phyloP scores from a whole-genome alignment of 345 rosid species.

The Heritiera fomes region DNA sequence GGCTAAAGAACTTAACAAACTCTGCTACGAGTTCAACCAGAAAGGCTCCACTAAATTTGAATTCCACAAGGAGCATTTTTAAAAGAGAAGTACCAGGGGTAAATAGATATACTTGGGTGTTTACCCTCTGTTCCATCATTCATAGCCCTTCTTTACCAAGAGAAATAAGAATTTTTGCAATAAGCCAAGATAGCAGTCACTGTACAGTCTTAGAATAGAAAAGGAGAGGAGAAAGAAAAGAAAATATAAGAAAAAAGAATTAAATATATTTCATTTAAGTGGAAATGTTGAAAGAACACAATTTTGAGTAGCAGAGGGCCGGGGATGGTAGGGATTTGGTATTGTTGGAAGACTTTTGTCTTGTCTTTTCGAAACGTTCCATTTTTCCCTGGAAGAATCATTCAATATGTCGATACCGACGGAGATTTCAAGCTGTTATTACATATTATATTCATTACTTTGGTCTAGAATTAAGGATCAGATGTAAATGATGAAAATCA shows the following conservation, averaged over 20 bases:
- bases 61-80: slow-evolving; percentile 98
- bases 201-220: slow-evolving; percentile 32
- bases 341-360: too few relatives aligned
- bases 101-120: not conserved
- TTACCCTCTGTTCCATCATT: too few relatives aligned
- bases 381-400: not conserved
- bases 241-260: not conserved
- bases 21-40: slow-evolving; percentile 90
- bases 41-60: slow-evolving; percentile 92
- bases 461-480: not conserved
- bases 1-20: slow-evolving; percentile 88
- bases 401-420: slow-evolving; percentile 13
- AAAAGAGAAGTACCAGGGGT: slow-evolving; percentile 12
- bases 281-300: slow-evolving; percentile 22
- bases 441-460: not conserved
- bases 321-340: not conserved
- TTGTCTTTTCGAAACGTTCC: not conserved
- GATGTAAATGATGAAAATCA: not conserved
- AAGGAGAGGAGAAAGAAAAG: not conserved
- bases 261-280: not conserved
- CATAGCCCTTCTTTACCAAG: too few relatives aligned
- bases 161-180: slow-evolving; percentile 17
- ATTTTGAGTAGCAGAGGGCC: slow-evolving; percentile 18
- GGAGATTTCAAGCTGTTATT: not conserved
- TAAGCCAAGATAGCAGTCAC: slow-evolving; percentile 18